Evolutionary conservation across 2,329 filamentous ascomycete species (phyloP).

Genomic region (Zymoseptoria brevis): DNA sequence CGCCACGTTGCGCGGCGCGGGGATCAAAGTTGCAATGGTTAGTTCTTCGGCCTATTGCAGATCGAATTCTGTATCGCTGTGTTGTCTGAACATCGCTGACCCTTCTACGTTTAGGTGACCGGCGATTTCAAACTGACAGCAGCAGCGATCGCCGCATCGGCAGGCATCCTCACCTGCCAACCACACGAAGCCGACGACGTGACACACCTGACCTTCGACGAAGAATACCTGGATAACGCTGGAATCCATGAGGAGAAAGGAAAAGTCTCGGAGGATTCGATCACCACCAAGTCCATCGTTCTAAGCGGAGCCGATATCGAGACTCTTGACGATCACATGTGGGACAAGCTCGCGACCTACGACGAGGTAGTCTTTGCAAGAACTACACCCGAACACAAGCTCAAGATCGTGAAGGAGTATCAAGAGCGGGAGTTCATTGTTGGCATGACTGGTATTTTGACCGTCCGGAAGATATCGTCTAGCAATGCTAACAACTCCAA

Average conservation of each 20-base stretch:
- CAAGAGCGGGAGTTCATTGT: constrained; percentile 53
- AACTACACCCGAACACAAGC: constrained; percentile 71
- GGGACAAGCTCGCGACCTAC: constrained; percentile 57
- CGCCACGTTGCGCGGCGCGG: constrained; percentile 57
- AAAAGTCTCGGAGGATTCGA: constrained; percentile 7
- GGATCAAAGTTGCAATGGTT: constrained; percentile 69
- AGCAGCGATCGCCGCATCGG: constrained; percentile 62
- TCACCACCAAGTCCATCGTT: constrained; percentile 40
- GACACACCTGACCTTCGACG: constrained; percentile 39
- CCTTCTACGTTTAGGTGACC: too few species aligned
- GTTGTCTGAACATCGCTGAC: too few species aligned
- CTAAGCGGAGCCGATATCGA: constrained; percentile 60
- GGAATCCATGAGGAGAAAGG: constrained; percentile 16
- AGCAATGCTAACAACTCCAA: not conserved
- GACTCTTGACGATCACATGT: constrained; percentile 58
- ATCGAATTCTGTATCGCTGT: too few species aligned
- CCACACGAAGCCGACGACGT: constrained; percentile 46
- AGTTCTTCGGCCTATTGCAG: too few species aligned
- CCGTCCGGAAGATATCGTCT: not conserved
- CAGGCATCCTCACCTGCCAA: constrained; percentile 58
- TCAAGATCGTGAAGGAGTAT: constrained; percentile 70
- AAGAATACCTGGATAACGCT: constrained; percentile 24
- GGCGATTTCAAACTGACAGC: constrained; percentile 71
- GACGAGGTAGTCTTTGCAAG: constrained; percentile 68
- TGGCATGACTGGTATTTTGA: constrained; percentile 42